phyloP scores from a whole-genome alignment of 2,329 filamentous ascomycete genomes.

The Venturia nashicola region DNA sequence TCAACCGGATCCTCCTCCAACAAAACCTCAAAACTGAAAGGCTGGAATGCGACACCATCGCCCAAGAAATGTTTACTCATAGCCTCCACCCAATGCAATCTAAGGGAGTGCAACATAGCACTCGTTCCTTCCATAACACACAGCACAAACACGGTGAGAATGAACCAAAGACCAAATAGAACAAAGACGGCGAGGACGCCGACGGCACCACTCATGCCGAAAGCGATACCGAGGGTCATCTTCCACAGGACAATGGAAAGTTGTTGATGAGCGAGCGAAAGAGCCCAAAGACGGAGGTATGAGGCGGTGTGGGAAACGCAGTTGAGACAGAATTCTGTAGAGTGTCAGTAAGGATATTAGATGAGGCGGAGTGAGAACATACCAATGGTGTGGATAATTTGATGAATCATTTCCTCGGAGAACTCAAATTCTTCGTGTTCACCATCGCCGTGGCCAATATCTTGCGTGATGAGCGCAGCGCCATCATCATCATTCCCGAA shows the following conservation, averaged over 20 bases:
- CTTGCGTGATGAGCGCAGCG: slow-evolving; percentile 78
- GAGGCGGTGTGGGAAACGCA: slow-evolving; percentile 98
- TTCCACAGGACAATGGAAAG: slow-evolving; percentile 90
- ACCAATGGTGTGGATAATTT: slow-evolving; percentile 98
- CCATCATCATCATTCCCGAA: slow-evolving; percentile 68
- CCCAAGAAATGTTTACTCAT: slow-evolving; percentile 98
- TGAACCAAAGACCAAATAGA: slow-evolving; percentile 83
- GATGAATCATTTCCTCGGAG: slow-evolving; percentile 94
- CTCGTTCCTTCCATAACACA: slow-evolving; percentile 94
- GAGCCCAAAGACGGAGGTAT: slow-evolving; percentile 94
- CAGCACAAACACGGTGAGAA: slow-evolving; percentile 65
- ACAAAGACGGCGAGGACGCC: slow-evolving; percentile 73
- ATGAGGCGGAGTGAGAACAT: slow-evolving; percentile 27
- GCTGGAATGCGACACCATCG: slow-evolving; percentile 67
- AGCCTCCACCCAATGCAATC: slow-evolving; percentile 92
- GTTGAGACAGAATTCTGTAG: slow-evolving; percentile 90
- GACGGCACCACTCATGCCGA: slow-evolving; percentile 50
- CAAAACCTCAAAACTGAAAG: slow-evolving; percentile 76
- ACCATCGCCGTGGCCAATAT: slow-evolving; percentile 56
- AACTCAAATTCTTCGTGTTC: slow-evolving; percentile 97
- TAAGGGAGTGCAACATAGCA: slow-evolving; percentile 85
- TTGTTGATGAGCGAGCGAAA: slow-evolving; percentile 96
- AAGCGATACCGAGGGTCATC: slow-evolving; percentile 80
- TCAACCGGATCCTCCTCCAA: slow-evolving; percentile 61
- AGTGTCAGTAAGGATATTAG: slow-evolving; percentile 14